These are phyloP conservation scores for Casaregolazyma suthepensis DNA, from an alignment of 1,139 yeast genomes.

Conservation along the genomic window DNA sequence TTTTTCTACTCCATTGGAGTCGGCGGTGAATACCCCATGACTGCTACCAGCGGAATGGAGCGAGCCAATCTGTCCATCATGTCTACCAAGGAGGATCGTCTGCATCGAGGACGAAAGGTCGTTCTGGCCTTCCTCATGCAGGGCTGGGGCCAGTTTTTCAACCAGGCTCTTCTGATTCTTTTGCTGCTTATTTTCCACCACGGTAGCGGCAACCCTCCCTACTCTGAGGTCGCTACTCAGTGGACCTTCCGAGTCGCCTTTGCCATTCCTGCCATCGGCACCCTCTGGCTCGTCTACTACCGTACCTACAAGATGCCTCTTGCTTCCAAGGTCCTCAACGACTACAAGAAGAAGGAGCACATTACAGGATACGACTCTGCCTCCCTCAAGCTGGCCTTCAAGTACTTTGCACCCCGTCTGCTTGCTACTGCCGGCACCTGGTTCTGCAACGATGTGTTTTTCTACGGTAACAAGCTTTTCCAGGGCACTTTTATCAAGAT, in stretches of 20 bases:
- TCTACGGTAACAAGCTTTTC: constrained; percentile 76
- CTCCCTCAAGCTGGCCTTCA: constrained; percentile 31
- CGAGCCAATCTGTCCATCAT: constrained; percentile 27
- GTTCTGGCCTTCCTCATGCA: constrained; percentile 38
- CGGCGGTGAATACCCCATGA: constrained; percentile 98
- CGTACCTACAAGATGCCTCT: constrained; percentile 35
- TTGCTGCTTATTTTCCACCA: constrained; percentile 35
- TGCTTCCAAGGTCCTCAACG: constrained; percentile 29
- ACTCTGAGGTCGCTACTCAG: constrained; percentile 30
- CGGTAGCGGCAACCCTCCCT: constrained; percentile 45
- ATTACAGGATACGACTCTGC: constrained; percentile 34
- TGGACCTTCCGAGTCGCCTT: constrained; percentile 36
- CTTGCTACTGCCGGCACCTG: constrained; percentile 95
- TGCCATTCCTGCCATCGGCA: constrained; percentile 36
- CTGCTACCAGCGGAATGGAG: constrained; percentile 52
- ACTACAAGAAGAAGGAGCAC: constrained; percentile 27
- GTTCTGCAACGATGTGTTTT: constrained; percentile 94
- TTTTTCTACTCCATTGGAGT: constrained; percentile 70
- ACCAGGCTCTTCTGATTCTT: constrained; percentile 35
- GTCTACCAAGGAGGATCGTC: constrained; percentile 32
- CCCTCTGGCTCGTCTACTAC: constrained; percentile 36
- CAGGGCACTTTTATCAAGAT: constrained; percentile 60
- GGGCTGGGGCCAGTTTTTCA: constrained; percentile 41
- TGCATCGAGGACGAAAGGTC: constrained; percentile 39
- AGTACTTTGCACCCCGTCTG: constrained; percentile 80